Evolutionary conservation across 2,329 filamentous ascomycete genomes (phyloP), one percentile per base, ranked within the genome.

Genomic region (Alternaria alternata): DNA sequence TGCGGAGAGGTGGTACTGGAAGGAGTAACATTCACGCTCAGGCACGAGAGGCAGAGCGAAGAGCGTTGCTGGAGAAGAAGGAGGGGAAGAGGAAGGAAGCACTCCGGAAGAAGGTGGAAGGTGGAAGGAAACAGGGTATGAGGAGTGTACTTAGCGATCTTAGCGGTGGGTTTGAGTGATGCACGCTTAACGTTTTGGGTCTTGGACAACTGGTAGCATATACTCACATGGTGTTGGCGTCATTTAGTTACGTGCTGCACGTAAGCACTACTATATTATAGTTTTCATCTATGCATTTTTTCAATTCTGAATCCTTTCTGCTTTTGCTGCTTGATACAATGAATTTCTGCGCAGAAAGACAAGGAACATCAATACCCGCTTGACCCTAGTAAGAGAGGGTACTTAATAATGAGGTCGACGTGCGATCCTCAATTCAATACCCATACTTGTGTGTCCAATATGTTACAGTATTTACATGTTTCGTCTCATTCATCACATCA

Each of bases 1-100:
- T 83, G 12, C 77, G 81, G 62, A 80, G 79, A 53, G 83, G 85
- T 14, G 83, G 84, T 3, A 83, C 81, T n/a, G 87, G 86, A 71
- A 87, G 84, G 78, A 86, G 83, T 28, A 85, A 85, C 46, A 85
- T 88, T 9, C 87, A 88, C 65, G 87, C 85, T 20, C 86, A 86
- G 62, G 85, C 85, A 2, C 77, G 87, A 56, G 86, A 88, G 72
- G 83, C 82, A 68, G 86, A 88, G 77, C 81, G 86, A 60, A 79
- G 77, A 66, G 78, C 76, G 20, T 75, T 81, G 65, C 61, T 85
- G 18, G 85, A 87, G 68, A 83, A 81, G 69, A 82, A 82, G 65
- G 81, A 86, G 47, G 81, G 77, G 62, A 81, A 81, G 72, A 82
- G 84, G 71, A 81, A 82, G 63, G 82, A 84, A 64, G 80, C 78